A percentile compares a stretch with the other conserved stretches of the same genome.
Evolutionary conservation across 2,329 filamentous ascomycete genomes (phyloP).

Genomic region (Cladosporium austrohemisphaericum): DNA sequence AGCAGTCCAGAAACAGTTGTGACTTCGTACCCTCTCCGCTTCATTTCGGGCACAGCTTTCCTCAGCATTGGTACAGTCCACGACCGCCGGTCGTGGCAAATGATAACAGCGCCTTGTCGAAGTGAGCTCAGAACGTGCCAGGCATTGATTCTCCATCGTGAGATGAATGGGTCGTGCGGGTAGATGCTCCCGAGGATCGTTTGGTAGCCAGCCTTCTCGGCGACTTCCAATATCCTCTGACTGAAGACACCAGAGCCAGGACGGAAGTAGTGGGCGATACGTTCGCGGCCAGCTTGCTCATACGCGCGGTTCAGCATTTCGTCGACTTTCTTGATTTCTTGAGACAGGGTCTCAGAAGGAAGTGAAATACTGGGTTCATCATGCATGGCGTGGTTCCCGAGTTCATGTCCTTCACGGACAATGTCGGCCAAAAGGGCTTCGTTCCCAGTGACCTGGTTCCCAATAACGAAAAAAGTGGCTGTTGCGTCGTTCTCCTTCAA

Average conservation of each 20-base stretch:
- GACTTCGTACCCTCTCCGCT: constrained; percentile 64
- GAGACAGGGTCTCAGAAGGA: constrained; percentile 54
- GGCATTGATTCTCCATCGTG: constrained; percentile 65
- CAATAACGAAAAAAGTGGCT: constrained; percentile 88
- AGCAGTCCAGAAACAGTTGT: constrained; percentile 58
- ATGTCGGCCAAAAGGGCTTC: constrained; percentile 49
- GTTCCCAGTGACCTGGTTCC: constrained; percentile 62
- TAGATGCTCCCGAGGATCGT: constrained; percentile 82
- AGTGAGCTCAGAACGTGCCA: constrained; percentile 77
- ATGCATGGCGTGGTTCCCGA: constrained; percentile 86
- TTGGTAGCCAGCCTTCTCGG: constrained; percentile 61
- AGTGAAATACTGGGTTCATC: constrained; percentile 72
- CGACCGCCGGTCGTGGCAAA: constrained; percentile 78
- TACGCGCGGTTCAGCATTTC: constrained; percentile 57
- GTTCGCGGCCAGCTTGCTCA: constrained; percentile 33
- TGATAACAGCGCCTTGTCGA: constrained; percentile 70
- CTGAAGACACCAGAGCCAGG: constrained; percentile 85
- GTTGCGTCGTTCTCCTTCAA: constrained; percentile 62
- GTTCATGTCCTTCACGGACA: constrained; percentile 52
- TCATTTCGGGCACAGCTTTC: constrained; percentile 68
- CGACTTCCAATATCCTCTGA: constrained; percentile 59
- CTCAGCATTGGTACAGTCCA: constrained; percentile 80
- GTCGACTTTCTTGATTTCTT: constrained; percentile 65
- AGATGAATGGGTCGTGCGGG: constrained; percentile 86
- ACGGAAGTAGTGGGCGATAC: constrained; percentile 66